Percentiles rank a stretch among this genome's conserved stretches.
Conservation (phyloP, 768 basidiomycete genomes). For the Cystoderma amianthinum region DNA sequence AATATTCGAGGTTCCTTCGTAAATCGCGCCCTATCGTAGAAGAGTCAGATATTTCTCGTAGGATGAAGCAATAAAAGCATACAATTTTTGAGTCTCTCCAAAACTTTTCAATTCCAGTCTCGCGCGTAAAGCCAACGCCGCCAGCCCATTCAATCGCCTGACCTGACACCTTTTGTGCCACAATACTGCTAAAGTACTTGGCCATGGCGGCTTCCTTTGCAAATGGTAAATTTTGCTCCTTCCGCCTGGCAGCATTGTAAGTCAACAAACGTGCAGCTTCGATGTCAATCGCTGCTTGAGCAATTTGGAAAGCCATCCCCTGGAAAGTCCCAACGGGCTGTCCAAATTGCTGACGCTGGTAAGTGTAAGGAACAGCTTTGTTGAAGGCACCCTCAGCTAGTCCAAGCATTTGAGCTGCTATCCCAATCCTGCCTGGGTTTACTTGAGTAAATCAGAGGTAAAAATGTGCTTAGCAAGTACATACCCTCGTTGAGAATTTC, state of each 20-base stretch:
- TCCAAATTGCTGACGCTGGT: slow-evolving; percentile 91
- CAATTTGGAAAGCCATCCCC: slow-evolving; percentile 93
- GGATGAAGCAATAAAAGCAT: slow-evolving; percentile 21
- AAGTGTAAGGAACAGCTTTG: slow-evolving; percentile 92
- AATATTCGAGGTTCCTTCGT: slow-evolving; percentile 97
- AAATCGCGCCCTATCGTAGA: slow-evolving; percentile 70
- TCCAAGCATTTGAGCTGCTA: slow-evolving; percentile 98
- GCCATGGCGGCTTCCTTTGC: slow-evolving; percentile 98
- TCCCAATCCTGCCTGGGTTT: slow-evolving; percentile 76
- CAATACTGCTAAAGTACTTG: slow-evolving; percentile 84
- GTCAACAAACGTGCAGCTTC: slow-evolving; percentile 87
- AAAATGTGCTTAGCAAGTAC: not conserved
- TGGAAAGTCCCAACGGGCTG: slow-evolving; percentile 93
- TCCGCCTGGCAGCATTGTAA: slow-evolving; percentile 93
- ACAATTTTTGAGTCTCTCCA: slow-evolving; percentile 97
- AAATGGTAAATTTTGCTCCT: slow-evolving; percentile 85
- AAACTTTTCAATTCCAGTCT: slow-evolving; percentile 94
- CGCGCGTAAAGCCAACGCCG: slow-evolving; percentile 87
- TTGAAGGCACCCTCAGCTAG: slow-evolving; percentile 97
- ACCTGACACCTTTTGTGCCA: slow-evolving; percentile 86
- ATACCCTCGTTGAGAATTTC: slow-evolving; percentile 91
- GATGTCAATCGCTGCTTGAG: slow-evolving; percentile 83
- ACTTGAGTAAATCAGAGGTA: not conserved
- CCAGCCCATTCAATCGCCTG: slow-evolving; percentile 95
- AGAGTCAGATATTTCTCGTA: slow-evolving; percentile 3